phyloP scores from a whole-genome alignment of 148 eudicot species.

The Nepenthes mirabilis region DNA sequence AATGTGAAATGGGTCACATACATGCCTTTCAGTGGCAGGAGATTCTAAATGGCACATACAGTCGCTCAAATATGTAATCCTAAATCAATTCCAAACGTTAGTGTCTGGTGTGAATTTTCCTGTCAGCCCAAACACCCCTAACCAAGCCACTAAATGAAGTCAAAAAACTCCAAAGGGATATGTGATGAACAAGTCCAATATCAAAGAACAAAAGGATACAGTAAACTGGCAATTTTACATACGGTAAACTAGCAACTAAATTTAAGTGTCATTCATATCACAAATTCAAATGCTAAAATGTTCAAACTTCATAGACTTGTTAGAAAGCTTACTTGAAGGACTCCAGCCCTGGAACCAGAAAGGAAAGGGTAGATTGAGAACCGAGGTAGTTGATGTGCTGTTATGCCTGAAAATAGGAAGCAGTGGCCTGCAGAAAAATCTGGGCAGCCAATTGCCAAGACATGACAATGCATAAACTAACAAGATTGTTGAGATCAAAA shows the following conservation, averaged over 20 bases:
- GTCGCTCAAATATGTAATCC: no score
- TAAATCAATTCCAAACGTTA: no score
- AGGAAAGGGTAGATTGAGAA: slow-evolving; percentile 54
- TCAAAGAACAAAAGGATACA: not conserved
- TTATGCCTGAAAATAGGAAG: slow-evolving; percentile 66
- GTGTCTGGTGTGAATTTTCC: no score
- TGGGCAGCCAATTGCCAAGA: slow-evolving; percentile 46
- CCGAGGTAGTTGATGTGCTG: slow-evolving; percentile 39
- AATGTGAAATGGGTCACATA: no score
- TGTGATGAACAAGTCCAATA: not conserved
- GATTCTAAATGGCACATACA: no score
- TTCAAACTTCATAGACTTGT: not conserved
- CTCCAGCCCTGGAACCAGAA: slow-evolving; percentile 71
- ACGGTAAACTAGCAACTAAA: no score
- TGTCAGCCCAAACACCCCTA: not conserved
- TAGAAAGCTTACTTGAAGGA: slow-evolving; percentile 47
- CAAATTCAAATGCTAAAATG: no score
- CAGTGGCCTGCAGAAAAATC: slow-evolving; percentile 42
- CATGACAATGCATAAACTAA: slow-evolving; percentile 50
- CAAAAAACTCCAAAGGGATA: not conserved
- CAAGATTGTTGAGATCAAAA: slow-evolving; percentile 42
- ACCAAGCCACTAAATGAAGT: not conserved
- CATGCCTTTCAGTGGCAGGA: no score
- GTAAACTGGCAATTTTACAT: no score
- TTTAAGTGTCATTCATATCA: no score